A percentile compares a stretch with the other conserved stretches of the same genome.
Evolutionary conservation across 2,329 filamentous ascomycete genomes (phyloP).

Genomic region (Cercospora sp.): DNA sequence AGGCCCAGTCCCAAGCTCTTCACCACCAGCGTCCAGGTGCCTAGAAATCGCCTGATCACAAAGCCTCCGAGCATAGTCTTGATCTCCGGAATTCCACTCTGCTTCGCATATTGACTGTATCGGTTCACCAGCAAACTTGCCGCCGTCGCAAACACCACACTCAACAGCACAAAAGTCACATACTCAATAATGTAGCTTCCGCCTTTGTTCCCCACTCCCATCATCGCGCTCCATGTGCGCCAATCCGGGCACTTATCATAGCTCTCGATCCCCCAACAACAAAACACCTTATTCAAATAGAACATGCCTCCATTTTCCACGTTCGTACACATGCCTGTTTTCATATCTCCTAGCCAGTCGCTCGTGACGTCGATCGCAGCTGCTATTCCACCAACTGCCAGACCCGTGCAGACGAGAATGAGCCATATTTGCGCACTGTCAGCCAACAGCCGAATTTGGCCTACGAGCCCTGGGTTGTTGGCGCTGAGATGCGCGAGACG

Average conservation of each 20-base stretch:
- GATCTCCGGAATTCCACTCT: slow-evolving; percentile 96
- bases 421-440: slow-evolving; percentile 93
- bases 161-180: slow-evolving; percentile 80
- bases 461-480: slow-evolving; percentile 67
- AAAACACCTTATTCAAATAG: slow-evolving; percentile 88
- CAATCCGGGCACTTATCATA: slow-evolving; percentile 81
- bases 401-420: slow-evolving; percentile 79
- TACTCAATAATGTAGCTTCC: slow-evolving; percentile 85
- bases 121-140: slow-evolving; percentile 78
- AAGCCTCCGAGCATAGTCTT: slow-evolving; percentile 95
- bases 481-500: slow-evolving; percentile 75
- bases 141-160: slow-evolving; percentile 77
- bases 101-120: slow-evolving; percentile 84
- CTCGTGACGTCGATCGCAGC: slow-evolving; percentile 87
- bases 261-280: slow-evolving; percentile 85
- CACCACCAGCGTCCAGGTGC: slow-evolving; percentile 81
- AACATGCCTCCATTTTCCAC: slow-evolving; percentile 75
- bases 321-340: slow-evolving; percentile 81
- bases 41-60: slow-evolving; percentile 83
- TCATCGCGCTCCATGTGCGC: slow-evolving; percentile 77
- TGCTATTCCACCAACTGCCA: slow-evolving; percentile 79
- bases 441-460: slow-evolving; percentile 69
- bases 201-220: slow-evolving; percentile 64
- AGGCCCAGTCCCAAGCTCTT: slow-evolving; percentile 90
- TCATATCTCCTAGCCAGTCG: slow-evolving; percentile 91